Evolutionary conservation across 148 eudicot species (phyloP), one percentile per base, ranked within the genome.

Genomic region (Euryodendron excelsum): DNA sequence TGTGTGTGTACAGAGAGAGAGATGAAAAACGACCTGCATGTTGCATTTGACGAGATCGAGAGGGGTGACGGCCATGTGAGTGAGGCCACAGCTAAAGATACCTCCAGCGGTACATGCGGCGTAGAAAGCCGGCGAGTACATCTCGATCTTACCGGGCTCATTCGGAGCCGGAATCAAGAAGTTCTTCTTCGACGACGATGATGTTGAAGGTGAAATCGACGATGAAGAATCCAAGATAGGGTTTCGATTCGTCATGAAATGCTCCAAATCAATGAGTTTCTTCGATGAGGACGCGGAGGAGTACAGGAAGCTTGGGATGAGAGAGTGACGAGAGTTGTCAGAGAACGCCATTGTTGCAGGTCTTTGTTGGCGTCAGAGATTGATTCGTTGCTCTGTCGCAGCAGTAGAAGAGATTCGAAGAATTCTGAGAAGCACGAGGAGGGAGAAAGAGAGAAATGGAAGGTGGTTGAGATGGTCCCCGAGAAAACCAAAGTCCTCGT

Each of bases 41-140:
- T 83, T 83, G 65, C 85, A 83, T 69, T 83, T 83, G 77, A 82
- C 65, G 23, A 82, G 21, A 79, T 82, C 85, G 34, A 82, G 79
- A 33, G 85, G 85, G 55, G 85, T 83, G 68, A 64, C 60, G 14
- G 80, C 73, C 68, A 17, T 79, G 76, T 83, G 85, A 58, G 85
- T 83, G n/a, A 65, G 76, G 12, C 85, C 85, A 34, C 80, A 75
- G 48, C 74, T 1, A 15, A 83, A 28, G 17, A 79, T 60, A 14
- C 85, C 85, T 3, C 82, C 85, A 23, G 60, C 60, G n/a, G 82
- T 63, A 58, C 80, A 75, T 18, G 82, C 79, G 2, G 70, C 79
- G 67, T 83, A 83, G 74, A 47, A 83, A 31, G 45, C 48, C 44
- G 81, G 82, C 41, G 85, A 79, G 77, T 18, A 76, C 65, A 79